These are phyloP conservation scores for Fusarium avenaceum DNA, from an alignment of 2,329 filamentous ascomycete species.

Conservation along the genomic window DNA sequence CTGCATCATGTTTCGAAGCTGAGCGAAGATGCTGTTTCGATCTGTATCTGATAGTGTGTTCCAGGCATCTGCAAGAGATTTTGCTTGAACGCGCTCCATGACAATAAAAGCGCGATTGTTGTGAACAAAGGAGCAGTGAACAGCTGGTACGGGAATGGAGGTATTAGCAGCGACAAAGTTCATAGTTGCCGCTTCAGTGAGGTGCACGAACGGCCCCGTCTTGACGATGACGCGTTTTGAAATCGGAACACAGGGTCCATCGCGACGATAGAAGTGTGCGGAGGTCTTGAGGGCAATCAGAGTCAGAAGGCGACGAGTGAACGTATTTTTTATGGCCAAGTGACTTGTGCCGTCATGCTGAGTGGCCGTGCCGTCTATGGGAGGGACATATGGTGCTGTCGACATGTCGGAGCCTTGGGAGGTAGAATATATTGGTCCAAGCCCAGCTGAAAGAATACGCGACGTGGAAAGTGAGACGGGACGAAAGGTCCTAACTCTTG, in stretches of 20 bases:
- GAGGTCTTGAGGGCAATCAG: slow-evolving; percentile 49
- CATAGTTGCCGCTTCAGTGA: slow-evolving; percentile 45
- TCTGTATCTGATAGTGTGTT: slow-evolving; percentile 22
- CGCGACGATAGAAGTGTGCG: slow-evolving; percentile 43
- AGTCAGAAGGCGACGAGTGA: slow-evolving; percentile 43
- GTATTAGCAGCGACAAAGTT: slow-evolving; percentile 38
- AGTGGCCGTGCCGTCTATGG: neutral
- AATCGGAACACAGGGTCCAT: slow-evolving; percentile 45
- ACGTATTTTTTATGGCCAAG: slow-evolving; percentile 51
- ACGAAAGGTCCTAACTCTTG: too few relatives aligned
- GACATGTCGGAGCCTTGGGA: neutral
- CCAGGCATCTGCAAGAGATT: slow-evolving; percentile 33
- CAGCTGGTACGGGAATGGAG: slow-evolving; percentile 38
- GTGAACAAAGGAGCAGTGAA: slow-evolving; percentile 53
- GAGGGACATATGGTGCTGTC: slow-evolving; percentile 8
- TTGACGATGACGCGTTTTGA: slow-evolving; percentile 48
- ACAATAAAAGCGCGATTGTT: slow-evolving; percentile 60
- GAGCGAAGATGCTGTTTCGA: slow-evolving; percentile 30
- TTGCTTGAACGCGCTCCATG: slow-evolving; percentile 56
- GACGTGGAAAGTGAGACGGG: too few relatives aligned
- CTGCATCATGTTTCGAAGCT: slow-evolving; percentile 42
- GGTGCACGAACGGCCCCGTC: slow-evolving; percentile 28
- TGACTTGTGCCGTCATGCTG: slow-evolving; percentile 44
- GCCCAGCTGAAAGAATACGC: too few relatives aligned
- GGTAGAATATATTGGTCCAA: too few relatives aligned